Conservation (phyloP, 2,329 filamentous ascomycete species). For the Calycina herbarum region DNA sequence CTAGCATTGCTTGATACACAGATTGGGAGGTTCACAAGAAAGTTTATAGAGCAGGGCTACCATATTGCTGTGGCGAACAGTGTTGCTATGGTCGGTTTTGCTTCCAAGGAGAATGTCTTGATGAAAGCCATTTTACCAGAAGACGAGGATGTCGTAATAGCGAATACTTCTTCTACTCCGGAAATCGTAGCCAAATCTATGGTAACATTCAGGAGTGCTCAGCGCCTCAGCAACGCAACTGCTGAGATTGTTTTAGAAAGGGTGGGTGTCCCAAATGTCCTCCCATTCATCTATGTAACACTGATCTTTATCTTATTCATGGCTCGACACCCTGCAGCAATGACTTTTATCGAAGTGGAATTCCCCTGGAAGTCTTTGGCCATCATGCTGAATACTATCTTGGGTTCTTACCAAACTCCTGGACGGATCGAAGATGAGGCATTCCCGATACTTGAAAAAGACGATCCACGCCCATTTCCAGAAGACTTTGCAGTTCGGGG, state of each 20-base stretch:
- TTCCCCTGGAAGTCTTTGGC: constrained; percentile 33
- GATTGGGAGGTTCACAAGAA: constrained; percentile 52
- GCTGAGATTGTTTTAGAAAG: constrained; percentile 28
- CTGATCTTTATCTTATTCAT: constrained; percentile 33
- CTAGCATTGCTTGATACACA: constrained; percentile 54
- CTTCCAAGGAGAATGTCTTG: constrained; percentile 31
- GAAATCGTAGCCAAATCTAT: constrained; percentile 8
- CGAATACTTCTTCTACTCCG: not conserved
- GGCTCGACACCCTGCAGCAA: constrained; percentile 24
- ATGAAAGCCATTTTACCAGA: constrained; percentile 28
- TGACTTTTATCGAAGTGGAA: constrained; percentile 21
- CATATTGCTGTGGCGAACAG: constrained; percentile 54
- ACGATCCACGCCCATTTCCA: constrained; percentile 31
- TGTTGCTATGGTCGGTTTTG: constrained; percentile 36
- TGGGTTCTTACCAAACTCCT: constrained; percentile 15
- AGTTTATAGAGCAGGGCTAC: constrained; percentile 49
- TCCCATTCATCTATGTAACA: constrained; percentile 34
- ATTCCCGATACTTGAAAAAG: constrained; percentile 31
- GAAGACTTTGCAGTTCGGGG: constrained; percentile 36
- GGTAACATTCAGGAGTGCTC: constrained; percentile 26
- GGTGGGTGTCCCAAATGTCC: constrained; percentile 33
- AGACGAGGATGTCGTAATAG: constrained; percentile 20
- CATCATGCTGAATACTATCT: constrained; percentile 30
- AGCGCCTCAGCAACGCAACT: constrained; percentile 25
- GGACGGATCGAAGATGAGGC: constrained; percentile 22